These are phyloP conservation scores for Scopulariopsis brevicaulis DNA, from an alignment of 2,329 filamentous ascomycete genomes.

Conservation along the genomic window DNA sequence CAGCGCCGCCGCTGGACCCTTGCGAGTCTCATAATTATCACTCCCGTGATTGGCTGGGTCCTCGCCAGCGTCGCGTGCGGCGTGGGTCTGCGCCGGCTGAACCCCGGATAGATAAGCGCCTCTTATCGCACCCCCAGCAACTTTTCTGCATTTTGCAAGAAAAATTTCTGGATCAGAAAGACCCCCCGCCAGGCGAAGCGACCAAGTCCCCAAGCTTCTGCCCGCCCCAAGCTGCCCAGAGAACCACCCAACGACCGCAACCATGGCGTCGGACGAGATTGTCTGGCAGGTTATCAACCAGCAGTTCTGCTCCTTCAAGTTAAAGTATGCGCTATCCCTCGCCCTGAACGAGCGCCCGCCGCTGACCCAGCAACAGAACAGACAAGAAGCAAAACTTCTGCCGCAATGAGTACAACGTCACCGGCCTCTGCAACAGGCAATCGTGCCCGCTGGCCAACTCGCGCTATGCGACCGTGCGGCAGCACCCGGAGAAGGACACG, in stretches of 20 bases:
- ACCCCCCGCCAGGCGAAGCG: constrained; percentile 1
- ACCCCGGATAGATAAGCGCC: constrained; percentile 3
- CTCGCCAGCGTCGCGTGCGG: not conserved
- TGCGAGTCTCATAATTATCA: not conserved
- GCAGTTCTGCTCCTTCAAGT: constrained; percentile 89
- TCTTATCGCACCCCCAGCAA: not conserved
- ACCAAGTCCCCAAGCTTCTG: not conserved
- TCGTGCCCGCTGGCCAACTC: constrained; percentile 86
- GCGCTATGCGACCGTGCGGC: constrained; percentile 83
- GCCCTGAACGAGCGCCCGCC: not conserved
- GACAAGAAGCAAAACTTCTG: constrained; percentile 89
- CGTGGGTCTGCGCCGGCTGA: not conserved
- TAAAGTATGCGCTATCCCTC: constrained; percentile 48
- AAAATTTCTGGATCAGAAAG: constrained; percentile 1
- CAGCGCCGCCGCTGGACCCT: not conserved
- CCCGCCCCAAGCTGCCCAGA: not conserved
- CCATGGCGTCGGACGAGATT: constrained; percentile 88
- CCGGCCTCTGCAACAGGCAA: constrained; percentile 73
- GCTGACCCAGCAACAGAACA: constrained; percentile 41
- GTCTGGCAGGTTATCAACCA: constrained; percentile 96
- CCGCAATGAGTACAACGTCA: constrained; percentile 86
- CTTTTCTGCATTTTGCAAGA: not conserved
- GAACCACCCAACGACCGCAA: constrained; percentile 11
- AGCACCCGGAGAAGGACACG: constrained; percentile 67
- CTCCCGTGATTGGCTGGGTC: not conserved